Base-by-base conservation (phyloP, 768 basidiomycete genomes). In the Candolleomyces efflorescens region DNA sequence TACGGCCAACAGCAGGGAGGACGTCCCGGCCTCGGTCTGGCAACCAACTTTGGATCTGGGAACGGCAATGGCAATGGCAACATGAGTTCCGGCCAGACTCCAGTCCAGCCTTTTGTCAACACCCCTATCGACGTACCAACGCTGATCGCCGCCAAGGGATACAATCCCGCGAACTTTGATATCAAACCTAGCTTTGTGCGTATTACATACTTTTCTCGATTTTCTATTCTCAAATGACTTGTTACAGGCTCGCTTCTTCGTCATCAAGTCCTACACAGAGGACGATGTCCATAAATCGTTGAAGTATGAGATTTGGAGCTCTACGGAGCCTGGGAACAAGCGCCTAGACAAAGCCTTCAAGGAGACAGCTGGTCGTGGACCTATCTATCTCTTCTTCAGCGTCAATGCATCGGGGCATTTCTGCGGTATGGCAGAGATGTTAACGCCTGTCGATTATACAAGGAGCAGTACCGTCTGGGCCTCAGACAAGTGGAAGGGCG, bases 401-500 rank as follows among this genome's bases (percentile, higher is more conserved):
- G 97, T 99, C 60, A 99, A 99, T 68, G 94, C 90, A 2, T 90
- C 93, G 64, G 94, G 96, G 0, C 96, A 98, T 71, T 98, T 98
- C 73, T 98, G 96, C 65, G 96, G 96, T 37, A 94, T 98, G 84
- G 96, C 96, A 1, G 94, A 97, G 73, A 98, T 98, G 96, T 73
- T 96, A 65, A 96, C 94, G 7, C 90, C 92, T 11, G 94, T 98
- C 38, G 96, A 98, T 69, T 95, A 98, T 70, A 89, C 90, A 5
- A 83, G 89, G 58, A 94, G 92, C 69, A 94, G 92, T 60, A 98
- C 90, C 1, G 97, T 99, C 18, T 99, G 97, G 97, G 95, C 95
- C 0, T 95, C 95, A 36, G 95, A 98, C 73, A 99, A 99, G 70
- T 99, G 97, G 97, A 98, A 99, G 72, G 97, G 97, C 22, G 93